A percentile compares a stretch with the other conserved stretches of the same genome.
Evolutionary conservation across 2,329 filamentous ascomycete species (phyloP).

Genomic region (Hymenoscyphus linearis): DNA sequence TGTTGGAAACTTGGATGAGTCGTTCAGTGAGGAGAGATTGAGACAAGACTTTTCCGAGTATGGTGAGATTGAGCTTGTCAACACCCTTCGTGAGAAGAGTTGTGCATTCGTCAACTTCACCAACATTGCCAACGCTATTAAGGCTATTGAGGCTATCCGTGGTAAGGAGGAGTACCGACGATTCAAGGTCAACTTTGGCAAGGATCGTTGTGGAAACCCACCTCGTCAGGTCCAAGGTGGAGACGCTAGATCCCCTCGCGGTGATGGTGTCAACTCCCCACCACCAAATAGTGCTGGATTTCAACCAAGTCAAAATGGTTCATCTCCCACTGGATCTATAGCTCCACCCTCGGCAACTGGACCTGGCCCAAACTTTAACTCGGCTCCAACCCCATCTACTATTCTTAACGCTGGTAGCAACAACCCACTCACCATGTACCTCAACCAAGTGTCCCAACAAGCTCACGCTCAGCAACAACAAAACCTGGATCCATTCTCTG

Average conservation of each 20-base stretch:
- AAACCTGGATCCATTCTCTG: conserved; percentile 39
- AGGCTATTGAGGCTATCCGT: conserved; percentile 93
- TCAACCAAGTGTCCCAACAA: conserved; percentile 74
- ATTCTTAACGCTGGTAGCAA: conserved; percentile 74
- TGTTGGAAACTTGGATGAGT: conserved; percentile 94
- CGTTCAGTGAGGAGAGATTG: conserved; percentile 92
- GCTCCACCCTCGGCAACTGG: conserved; percentile 45
- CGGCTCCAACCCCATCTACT: conserved; percentile 60
- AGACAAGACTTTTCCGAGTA: conserved; percentile 96
- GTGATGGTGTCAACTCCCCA: conserved; percentile 54
- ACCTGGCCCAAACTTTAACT: conserved; percentile 45
- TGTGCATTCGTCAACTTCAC: conserved; percentile 99
- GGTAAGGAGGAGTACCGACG: conserved; percentile 94
- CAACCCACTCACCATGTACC: conserved; percentile 90
- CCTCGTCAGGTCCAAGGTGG: conserved; percentile 70
- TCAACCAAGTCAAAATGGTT: conserved; percentile 30
- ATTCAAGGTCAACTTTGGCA: conserved; percentile 99
- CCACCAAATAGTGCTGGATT: conserved; percentile 37
- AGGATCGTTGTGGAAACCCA: conserved; percentile 95
- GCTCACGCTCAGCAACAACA: conserved; percentile 62
- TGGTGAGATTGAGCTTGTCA: conserved; percentile 96
- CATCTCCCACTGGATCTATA: conserved; percentile 33
- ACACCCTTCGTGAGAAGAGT: conserved; percentile 95
- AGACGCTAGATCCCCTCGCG: conserved; percentile 57
- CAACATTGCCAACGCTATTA: conserved; percentile 99